Conservation (phyloP, 352 stramenopile genomes). For the Phytophthora pini region DNA sequence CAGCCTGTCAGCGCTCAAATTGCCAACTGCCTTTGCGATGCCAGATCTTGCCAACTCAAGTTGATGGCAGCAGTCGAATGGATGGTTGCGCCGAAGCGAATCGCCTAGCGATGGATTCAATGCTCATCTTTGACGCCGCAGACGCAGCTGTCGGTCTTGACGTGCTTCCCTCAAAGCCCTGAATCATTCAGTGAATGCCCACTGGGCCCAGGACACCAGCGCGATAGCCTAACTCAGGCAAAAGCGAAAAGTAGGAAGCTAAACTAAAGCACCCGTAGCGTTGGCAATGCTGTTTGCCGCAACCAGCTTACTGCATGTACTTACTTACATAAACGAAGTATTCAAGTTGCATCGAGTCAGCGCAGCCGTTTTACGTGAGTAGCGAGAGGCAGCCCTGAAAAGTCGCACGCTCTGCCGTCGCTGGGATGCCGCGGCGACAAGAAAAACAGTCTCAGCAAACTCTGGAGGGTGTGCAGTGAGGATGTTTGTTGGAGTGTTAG, state of each 20-base stretch:
- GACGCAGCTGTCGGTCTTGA: slow-evolving; percentile 25
- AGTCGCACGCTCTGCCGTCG: slow-evolving; percentile 13
- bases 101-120: slow-evolving; percentile 11
- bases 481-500: background rate
- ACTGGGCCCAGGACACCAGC: background rate
- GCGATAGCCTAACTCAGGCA: slow-evolving; percentile 37
- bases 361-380: slow-evolving; percentile 6
- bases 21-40: background rate
- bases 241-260: too few relatives aligned
- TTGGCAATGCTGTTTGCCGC: too few relatives aligned
- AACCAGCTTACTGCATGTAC: too few relatives aligned
- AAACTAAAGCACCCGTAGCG: too few relatives aligned
- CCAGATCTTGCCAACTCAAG: background rate
- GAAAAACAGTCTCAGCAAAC: background rate
- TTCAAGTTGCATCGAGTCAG: slow-evolving; percentile 12
- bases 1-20: background rate
- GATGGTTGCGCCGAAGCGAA: slow-evolving; percentile 2
- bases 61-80: background rate
- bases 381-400: slow-evolving; percentile 7
- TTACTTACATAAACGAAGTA: too few relatives aligned
- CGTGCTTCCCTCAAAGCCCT: slow-evolving; percentile 18
- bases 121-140: slow-evolving; percentile 28
- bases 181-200: background rate
- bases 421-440: slow-evolving; percentile 12
- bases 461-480: background rate